Evolutionary conservation across 2,329 filamentous ascomycete genomes (phyloP).

Genomic region (Alternaria alternata): DNA sequence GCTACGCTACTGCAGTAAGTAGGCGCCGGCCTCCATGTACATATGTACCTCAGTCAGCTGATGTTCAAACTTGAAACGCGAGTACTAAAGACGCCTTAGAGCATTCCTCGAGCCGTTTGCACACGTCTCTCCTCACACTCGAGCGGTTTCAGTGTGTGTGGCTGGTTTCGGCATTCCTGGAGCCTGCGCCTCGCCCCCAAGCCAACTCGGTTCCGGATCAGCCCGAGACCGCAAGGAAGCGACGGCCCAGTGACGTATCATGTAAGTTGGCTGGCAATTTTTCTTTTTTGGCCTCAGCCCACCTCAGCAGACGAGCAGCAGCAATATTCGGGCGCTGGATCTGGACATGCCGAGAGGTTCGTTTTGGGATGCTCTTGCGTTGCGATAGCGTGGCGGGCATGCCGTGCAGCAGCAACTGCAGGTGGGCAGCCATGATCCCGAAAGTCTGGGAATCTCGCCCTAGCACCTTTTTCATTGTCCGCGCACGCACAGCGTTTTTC

Average conservation of each 20-base stretch:
- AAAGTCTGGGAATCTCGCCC: slow-evolving; percentile 22
- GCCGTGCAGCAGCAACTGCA: slow-evolving; percentile 16
- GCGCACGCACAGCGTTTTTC: slow-evolving; percentile 19
- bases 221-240: slow-evolving; percentile 16
- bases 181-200: slow-evolving; percentile 11
- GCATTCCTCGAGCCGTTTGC: slow-evolving; percentile 5
- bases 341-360: slow-evolving; percentile 16
- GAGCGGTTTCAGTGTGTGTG: slow-evolving; percentile 12
- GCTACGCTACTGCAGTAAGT: slow-evolving; percentile 5
- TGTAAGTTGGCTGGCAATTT: slow-evolving; percentile 13
- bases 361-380: slow-evolving; percentile 15
- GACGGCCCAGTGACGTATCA: slow-evolving; percentile 22
- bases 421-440: slow-evolving; percentile 25
- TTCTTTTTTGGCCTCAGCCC: slow-evolving; percentile 12
- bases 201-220: slow-evolving; percentile 19
- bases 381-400: slow-evolving; percentile 12
- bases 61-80: slow-evolving; percentile 1
- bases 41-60: slow-evolving; percentile 5
- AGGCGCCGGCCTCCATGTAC: slow-evolving; percentile 1
- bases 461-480: slow-evolving; percentile 18
- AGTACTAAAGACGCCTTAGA: not conserved
- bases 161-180: slow-evolving; percentile 16
- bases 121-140: slow-evolving; percentile 3
- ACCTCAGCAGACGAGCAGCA: slow-evolving; percentile 8
- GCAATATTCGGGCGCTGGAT: slow-evolving; percentile 14